Percentiles rank a stretch among this genome's conserved stretches.
Conservation (phyloP, 345 rosid species). For the Trapa bicornis region DNA sequence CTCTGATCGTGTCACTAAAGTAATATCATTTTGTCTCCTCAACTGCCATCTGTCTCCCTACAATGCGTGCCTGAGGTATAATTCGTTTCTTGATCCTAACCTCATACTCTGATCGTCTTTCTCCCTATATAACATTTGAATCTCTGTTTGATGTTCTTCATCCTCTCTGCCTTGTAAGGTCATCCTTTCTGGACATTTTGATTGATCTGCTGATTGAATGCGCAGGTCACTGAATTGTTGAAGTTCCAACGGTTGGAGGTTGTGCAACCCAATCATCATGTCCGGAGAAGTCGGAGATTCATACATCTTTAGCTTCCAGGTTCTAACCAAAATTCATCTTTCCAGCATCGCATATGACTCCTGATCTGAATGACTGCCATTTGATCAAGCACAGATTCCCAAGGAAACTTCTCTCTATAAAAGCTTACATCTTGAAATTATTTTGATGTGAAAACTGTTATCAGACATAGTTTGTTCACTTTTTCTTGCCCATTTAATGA, state of each 20-base stretch:
- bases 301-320: slow-evolving; percentile 50
- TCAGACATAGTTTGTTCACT: not conserved
- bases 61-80: slow-evolving; percentile 11
- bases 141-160: not conserved
- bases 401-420: not conserved
- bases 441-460: not conserved
- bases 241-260: slow-evolving; percentile 2
- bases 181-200: not conserved
- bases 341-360: not conserved
- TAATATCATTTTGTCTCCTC: slow-evolving; percentile 1
- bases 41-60: not conserved
- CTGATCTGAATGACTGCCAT: not conserved
- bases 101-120: not conserved
- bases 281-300: slow-evolving; percentile 61
- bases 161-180: not conserved
- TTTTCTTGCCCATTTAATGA: slow-evolving; percentile 6
- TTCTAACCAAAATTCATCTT: slow-evolving; percentile 3
- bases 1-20: not conserved
- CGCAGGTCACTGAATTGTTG: slow-evolving; percentile 7
- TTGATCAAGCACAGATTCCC: not conserved
- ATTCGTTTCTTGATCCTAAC: slow-evolving; percentile 11
- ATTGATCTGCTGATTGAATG: slow-evolving; percentile 1
- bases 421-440: not conserved
- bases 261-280: slow-evolving; percentile 26
- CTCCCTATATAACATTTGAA: not conserved